Percentiles rank a stretch among this genome's conserved stretches.
Conservation (phyloP, 352 stramenopile species). For the Globisporangium megalacanthum region DNA sequence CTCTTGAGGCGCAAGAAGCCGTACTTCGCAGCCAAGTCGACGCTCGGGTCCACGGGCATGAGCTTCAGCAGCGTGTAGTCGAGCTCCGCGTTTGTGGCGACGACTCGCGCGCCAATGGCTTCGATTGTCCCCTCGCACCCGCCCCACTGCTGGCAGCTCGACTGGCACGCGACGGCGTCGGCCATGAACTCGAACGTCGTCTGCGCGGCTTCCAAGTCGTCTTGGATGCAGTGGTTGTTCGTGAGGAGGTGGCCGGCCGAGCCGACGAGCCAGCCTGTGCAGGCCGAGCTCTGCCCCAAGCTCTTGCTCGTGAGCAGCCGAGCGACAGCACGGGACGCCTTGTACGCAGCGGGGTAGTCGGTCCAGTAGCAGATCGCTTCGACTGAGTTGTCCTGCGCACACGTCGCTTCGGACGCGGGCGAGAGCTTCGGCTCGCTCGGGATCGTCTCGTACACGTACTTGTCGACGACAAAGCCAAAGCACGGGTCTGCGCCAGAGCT, state of each 20-base stretch:
- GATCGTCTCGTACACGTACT: conserved; percentile 40
- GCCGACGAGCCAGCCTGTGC: conserved; percentile 60
- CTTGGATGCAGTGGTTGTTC: conserved; percentile 68
- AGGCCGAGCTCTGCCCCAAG: conserved; percentile 22
- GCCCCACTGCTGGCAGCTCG: conserved; percentile 28
- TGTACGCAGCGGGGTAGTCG: conserved; percentile 24
- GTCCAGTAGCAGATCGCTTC: conserved; percentile 53
- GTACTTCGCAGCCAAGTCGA: conserved; percentile 38
- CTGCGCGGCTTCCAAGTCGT: conserved; percentile 23
- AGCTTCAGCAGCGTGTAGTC: conserved; percentile 66
- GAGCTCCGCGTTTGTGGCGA: conserved; percentile 37
- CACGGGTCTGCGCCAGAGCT: conserved; percentile 22
- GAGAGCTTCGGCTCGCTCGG: conserved; percentile 34
- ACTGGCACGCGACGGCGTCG: conserved; percentile 28
- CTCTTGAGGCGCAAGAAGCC: conserved; percentile 50
- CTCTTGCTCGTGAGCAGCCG: conserved; percentile 46
- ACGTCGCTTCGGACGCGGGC: conserved; percentile 39
- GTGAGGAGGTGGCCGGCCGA: conserved; percentile 58
- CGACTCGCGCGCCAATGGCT: conserved; percentile 32
- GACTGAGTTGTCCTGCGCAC: conserved; percentile 50
- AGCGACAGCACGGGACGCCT: conserved; percentile 40
- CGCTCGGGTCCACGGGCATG: conserved; percentile 14
- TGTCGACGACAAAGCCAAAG: conserved; percentile 53
- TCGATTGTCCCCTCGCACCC: conserved; percentile 39
- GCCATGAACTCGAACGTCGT: conserved; percentile 66